Conservation (phyloP, 2,329 filamentous ascomycete genomes). For the Cladosporium sp. region DNA sequence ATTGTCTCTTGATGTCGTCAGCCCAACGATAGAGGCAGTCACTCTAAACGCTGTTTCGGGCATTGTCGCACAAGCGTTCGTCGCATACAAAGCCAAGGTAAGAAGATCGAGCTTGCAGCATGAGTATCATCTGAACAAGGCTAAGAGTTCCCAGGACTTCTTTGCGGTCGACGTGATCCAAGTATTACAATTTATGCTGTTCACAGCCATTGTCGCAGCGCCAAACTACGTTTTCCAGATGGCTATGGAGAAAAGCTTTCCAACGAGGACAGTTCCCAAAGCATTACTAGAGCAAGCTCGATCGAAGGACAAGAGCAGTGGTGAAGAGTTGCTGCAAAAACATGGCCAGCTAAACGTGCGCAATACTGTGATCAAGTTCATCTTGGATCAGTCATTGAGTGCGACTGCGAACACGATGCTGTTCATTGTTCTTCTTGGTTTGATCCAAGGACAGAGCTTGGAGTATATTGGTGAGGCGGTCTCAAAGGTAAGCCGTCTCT, state of each 20-base stretch:
- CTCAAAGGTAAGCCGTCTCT: not conserved
- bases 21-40: slow-evolving; percentile 4
- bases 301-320: not conserved
- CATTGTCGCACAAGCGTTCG: not conserved
- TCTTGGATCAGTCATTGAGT: slow-evolving; percentile 65
- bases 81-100: slow-evolving; percentile 3
- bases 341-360: slow-evolving; percentile 43
- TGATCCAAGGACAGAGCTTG: slow-evolving; percentile 40
- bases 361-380: slow-evolving; percentile 65
- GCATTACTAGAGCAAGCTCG: not conserved
- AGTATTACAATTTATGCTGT: slow-evolving; percentile 8
- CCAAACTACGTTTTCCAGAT: slow-evolving; percentile 2
- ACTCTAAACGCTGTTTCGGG: not conserved
- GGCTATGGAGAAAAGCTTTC: not conserved
- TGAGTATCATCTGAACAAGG: too few relatives aligned
- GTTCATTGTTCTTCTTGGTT: slow-evolving; percentile 58
- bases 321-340: not conserved
- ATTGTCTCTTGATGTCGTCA: not conserved
- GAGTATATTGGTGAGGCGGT: slow-evolving; percentile 10
- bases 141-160: not conserved
- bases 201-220: slow-evolving; percentile 6
- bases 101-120: not conserved
- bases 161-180: not conserved
- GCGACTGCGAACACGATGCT: slow-evolving; percentile 61
- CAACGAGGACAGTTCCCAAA: not conserved